phyloP scores from a whole-genome alignment of 129 eudicot genomes.

The Glebionis coronaria region DNA sequence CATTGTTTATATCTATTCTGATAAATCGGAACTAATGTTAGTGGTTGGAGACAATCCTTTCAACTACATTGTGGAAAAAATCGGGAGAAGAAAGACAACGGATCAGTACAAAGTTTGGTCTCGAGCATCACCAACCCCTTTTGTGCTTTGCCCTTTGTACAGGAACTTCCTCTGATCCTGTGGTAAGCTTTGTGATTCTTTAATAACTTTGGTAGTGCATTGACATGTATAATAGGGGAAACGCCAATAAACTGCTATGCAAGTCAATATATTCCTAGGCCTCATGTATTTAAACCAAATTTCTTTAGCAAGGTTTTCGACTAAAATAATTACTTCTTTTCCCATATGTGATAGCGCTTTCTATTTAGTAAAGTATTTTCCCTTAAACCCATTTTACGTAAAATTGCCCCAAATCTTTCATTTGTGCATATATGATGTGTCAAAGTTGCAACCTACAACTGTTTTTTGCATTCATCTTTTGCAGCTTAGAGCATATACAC shows the following conservation, averaged over 20 bases:
- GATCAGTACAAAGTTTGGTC: constrained; percentile 57
- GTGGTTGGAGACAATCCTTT: constrained; percentile 83
- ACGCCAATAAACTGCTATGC: neutral
- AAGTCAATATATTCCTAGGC: too few species aligned
- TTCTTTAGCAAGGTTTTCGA: too few species aligned
- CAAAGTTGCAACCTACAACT: neutral
- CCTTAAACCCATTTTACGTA: too few species aligned
- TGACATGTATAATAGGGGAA: neutral
- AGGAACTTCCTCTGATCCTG: constrained; percentile 81
- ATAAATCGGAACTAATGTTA: constrained; percentile 26
- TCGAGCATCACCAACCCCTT: constrained; percentile 51
- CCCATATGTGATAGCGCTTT: too few species aligned
- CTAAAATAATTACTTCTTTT: too few species aligned
- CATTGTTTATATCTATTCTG: neutral
- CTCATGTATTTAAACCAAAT: too few species aligned
- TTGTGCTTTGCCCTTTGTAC: constrained; percentile 82
- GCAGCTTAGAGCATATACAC: constrained; percentile 76
- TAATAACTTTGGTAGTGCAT: neutral
- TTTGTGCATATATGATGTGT: neutral
- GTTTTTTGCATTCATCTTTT: constrained; percentile 2
- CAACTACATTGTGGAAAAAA: constrained; percentile 72
- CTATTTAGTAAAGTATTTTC: too few species aligned
- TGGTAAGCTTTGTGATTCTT: constrained; percentile 44
- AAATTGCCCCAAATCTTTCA: too few species aligned
- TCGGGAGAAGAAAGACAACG: constrained; percentile 70